Conservation (phyloP, 805 yeast species). For the Debaryomyces prosopidis region DNA sequence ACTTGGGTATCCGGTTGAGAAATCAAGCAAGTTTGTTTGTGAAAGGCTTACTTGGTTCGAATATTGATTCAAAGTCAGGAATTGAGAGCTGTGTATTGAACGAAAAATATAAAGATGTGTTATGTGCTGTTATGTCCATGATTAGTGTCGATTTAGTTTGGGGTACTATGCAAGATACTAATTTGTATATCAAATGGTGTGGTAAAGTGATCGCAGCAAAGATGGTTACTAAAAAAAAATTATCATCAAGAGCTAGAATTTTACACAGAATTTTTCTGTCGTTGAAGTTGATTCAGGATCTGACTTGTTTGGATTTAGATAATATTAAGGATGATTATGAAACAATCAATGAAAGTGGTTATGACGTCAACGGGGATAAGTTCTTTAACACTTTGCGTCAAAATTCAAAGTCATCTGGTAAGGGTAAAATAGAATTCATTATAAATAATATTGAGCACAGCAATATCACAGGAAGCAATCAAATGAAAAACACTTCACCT, state of each 20-base stretch:
- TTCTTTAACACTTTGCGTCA: conserved; percentile 18
- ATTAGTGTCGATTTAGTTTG: conserved; percentile 85
- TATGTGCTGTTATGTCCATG: conserved; percentile 84
- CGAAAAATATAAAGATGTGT: conserved; percentile 77
- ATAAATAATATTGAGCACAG: conserved; percentile 13
- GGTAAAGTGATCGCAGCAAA: conserved; percentile 72
- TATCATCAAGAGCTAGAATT: conserved; percentile 74
- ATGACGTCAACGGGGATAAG: conserved; percentile 38
- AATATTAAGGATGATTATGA: conserved; percentile 37
- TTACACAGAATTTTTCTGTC: conserved; percentile 79
- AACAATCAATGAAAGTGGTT: conserved; percentile 23
- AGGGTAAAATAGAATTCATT: conserved; percentile 27
- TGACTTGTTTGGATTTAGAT: conserved; percentile 51
- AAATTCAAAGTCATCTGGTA: conserved; percentile 7
- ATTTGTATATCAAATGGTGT: conserved; percentile 71
- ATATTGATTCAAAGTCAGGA: conserved; percentile 30
- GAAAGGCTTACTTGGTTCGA: conserved; percentile 48
- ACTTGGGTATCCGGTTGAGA: conserved; percentile 71
- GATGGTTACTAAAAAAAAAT: conserved; percentile 59
- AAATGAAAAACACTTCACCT: conserved; percentile 29
- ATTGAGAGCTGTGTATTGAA: conserved; percentile 48
- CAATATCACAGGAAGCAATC: conserved; percentile 1
- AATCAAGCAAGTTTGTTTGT: conserved; percentile 73
- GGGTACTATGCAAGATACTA: conserved; percentile 89
- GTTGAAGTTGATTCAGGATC: conserved; percentile 72